Percentiles rank a stretch among this genome's conserved stretches.
Conservation (phyloP, 805 yeast species). For the Danielozyma ontarioensis region DNA sequence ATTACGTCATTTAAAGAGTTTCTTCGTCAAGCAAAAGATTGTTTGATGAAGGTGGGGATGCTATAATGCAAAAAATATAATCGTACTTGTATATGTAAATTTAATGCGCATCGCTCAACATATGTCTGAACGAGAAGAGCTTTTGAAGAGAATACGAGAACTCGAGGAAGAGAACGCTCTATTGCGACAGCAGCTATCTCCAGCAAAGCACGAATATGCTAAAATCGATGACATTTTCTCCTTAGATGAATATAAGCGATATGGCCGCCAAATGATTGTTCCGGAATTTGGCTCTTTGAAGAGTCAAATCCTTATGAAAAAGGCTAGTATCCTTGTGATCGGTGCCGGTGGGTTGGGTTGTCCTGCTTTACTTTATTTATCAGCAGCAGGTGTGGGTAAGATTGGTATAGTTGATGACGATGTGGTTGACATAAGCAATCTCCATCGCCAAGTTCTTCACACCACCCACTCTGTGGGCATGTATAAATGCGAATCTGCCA, state of each 20-base stretch:
- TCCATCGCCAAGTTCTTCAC: slow-evolving; percentile 88
- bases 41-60: slow-evolving; percentile 39
- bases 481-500: slow-evolving; percentile 79
- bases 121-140: too few species aligned
- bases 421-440: slow-evolving; percentile 73
- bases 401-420: slow-evolving; percentile 89
- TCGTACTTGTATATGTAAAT: background rate
- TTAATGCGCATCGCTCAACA: background rate
- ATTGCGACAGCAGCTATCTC: background rate
- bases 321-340: slow-evolving; percentile 61
- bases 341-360: slow-evolving; percentile 98
- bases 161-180: background rate
- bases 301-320: slow-evolving; percentile 53
- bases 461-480: slow-evolving; percentile 59
- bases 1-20: slow-evolving; percentile 67
- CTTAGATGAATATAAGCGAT: slow-evolving; percentile 69
- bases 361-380: slow-evolving; percentile 79
- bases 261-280: slow-evolving; percentile 95
- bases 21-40: slow-evolving; percentile 84
- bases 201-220: background rate
- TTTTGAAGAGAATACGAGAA: background rate
- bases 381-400: slow-evolving; percentile 82
- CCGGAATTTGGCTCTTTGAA: slow-evolving; percentile 59
- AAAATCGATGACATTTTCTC: slow-evolving; percentile 17
- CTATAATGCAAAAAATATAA: background rate